Evolutionary conservation across 2,329 filamentous ascomycete genomes (phyloP), one percentile per base, ranked within the genome.

Genomic region (Fusarium virguliforme): DNA sequence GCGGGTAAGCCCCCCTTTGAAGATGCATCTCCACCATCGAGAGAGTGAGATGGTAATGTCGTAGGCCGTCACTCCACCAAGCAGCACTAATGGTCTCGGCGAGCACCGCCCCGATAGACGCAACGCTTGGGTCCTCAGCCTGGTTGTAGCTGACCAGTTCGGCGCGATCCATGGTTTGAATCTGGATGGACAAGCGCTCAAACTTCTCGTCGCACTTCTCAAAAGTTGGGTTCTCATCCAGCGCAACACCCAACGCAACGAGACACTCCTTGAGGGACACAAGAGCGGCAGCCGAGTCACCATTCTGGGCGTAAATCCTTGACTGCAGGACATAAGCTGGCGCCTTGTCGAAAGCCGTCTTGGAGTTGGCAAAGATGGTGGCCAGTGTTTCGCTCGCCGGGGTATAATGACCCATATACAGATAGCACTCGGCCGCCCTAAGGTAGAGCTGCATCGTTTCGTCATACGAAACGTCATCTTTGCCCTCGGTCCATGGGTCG

Each of bases 291-390:
- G 85, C 82, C 30, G 90, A 89, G 70, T 97, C 89, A 1, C 94
- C 94, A 60, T 87, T 87, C 75, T 95, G 90, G 2, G 92, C 89
- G 74, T 91, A 89, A 50, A 97, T 91, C 55, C 94, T 89, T 6
- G 93, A 94, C 77, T 94, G 91, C 37, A 98, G 84, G 41, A 97
- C 91, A 83, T 92, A 97, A 0, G 94, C 93, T 8, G 93, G 91
- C 2, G 93, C 93, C 81, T 94, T 96, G 79, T 97, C 94, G 6
- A 93, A 87, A 0, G 93, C 83, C 18, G 90, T 90, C 71, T 87
- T 90, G 0, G 92, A 93, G 74, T 92, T 88, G 34, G 83, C 79
- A 73, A 96, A 93, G 6, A 97, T 89, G 3, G 87, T 88, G 24
- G 88, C 81, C 12, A 97, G 86, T n/a, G 95, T 82, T 30, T 85